Evolutionary conservation across 345 rosid species (phyloP).

Genomic region (Erysimum cheiranthoides): DNA sequence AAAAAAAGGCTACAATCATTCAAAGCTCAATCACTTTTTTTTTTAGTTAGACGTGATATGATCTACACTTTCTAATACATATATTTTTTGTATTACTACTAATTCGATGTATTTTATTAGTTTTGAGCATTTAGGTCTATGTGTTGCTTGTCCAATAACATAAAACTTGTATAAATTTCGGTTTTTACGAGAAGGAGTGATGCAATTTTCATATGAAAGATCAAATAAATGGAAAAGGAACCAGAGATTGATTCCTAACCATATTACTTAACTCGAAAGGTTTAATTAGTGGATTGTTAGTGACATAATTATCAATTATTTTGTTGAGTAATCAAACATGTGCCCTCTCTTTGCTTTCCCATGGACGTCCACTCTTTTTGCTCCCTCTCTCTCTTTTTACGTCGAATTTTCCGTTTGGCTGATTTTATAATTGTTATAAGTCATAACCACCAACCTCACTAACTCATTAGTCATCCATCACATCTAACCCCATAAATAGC

Average conservation of each 20-base stretch:
- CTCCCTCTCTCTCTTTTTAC: slow-evolving; percentile 19
- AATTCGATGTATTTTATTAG: not conserved
- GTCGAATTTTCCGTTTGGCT: slow-evolving; percentile 29
- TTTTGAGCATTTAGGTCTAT: not conserved
- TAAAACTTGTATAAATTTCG: not conserved
- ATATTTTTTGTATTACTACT: not conserved
- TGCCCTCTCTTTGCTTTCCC: slow-evolving; percentile 40
- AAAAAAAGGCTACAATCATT: not conserved
- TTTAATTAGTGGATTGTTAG: slow-evolving; percentile 44
- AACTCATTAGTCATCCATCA: slow-evolving; percentile 39
- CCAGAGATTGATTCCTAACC: slow-evolving; percentile 46
- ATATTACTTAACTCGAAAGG: slow-evolving; percentile 47
- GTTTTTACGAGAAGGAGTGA: not conserved
- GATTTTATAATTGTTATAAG: slow-evolving; percentile 26
- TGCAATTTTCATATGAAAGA: slow-evolving; percentile 17
- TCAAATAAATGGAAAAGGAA: slow-evolving; percentile 23
- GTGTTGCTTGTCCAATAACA: not conserved
- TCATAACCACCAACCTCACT: slow-evolving; percentile 41
- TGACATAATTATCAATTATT: slow-evolving; percentile 46
- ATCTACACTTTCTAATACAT: not conserved
- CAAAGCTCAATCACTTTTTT: not conserved
- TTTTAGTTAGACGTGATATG: not conserved
- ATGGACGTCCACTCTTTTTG: slow-evolving; percentile 21
- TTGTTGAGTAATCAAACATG: slow-evolving; percentile 41
- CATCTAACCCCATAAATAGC: slow-evolving; percentile 24